These are phyloP conservation scores for Aspergillus hancockii DNA, from an alignment of 495 filamentous ascomycete species.

Conservation along the genomic window DNA sequence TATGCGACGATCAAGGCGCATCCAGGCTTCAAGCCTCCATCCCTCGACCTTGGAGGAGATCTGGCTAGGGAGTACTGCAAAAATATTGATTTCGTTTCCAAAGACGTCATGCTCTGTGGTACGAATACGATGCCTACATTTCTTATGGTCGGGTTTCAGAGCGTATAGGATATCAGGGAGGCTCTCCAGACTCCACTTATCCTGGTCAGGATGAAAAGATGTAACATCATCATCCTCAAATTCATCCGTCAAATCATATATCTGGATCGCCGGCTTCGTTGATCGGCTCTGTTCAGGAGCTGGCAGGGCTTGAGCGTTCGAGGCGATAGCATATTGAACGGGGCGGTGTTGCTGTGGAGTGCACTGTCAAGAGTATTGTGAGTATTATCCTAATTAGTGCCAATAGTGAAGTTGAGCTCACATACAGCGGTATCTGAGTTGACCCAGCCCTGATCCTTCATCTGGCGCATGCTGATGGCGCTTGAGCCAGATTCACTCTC, in stretches of 20 bases:
- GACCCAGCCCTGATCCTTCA: not conserved
- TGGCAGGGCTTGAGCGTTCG: not conserved
- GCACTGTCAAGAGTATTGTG: not conserved
- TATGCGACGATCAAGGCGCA: conserved; percentile 24
- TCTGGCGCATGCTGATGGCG: not conserved
- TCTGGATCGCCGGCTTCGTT: not conserved
- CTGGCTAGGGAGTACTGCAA: conserved; percentile 14
- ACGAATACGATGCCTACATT: conserved; percentile 1
- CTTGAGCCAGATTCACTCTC: not conserved
- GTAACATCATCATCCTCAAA: conserved; percentile 10
- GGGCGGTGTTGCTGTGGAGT: not conserved
- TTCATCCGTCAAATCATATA: not conserved
- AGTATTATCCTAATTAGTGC: not conserved
- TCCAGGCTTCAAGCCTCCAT: conserved; percentile 28
- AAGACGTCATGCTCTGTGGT: conserved; percentile 9
- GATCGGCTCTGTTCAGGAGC: not conserved
- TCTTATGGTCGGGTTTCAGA: conserved; percentile 12
- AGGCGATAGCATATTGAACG: not conserved
- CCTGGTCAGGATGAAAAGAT: conserved; percentile 14
- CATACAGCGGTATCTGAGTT: not conserved
- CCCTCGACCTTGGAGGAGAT: conserved; percentile 25
- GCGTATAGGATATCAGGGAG: conserved; percentile 25
- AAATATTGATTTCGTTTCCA: conserved; percentile 15
- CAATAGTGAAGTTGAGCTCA: not conserved
- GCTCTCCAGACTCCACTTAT: conserved; percentile 17